Evolutionary conservation across 2,329 filamentous ascomycete species (phyloP), one percentile per base, ranked within the genome.

Genomic region (Ophiostoma quercus): DNA sequence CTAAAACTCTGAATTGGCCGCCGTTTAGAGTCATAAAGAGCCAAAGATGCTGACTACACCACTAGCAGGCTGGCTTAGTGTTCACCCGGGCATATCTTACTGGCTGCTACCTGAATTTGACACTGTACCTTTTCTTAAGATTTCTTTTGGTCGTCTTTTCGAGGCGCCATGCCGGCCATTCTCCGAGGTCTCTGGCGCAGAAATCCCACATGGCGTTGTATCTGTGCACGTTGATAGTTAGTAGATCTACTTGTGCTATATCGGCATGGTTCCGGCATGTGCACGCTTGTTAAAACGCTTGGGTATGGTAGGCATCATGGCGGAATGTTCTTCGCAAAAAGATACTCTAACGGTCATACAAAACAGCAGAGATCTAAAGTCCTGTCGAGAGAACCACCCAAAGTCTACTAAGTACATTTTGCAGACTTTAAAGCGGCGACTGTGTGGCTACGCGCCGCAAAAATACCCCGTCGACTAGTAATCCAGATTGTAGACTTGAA

Each of bases 121-220:
- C n/a, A 57, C 51, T 57, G 57, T 32, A 16, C 22, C 14, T 62
- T 62, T 32, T 7, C 9, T 2, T 32, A 12, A 32, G 25, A 25
- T 19, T 57, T 62, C 22, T 32, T 62, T 62, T 32, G 57, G 57
- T 25, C 11, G 25, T 62, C 32, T 16, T 16, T 32, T 16, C 12
- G n/a, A 47, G 25, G 12, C 22, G 51, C 6, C 51, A 47, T 25
- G 51, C 51, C 51, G 51, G 16, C 8, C 51, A 57, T 22, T 62
- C 25, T 62, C 57, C 57, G 57, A 62, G 25, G 57, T 19, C 9
- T 57, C 25, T 62, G 9, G 29, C 57, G 19, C 25, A 25, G 25
- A n/a, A 62, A 62, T 62, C 7, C 12, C 57, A 62, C 57, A 62
- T 62, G 25, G 12, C 57, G 25, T 62, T 32, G 57, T 62, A 62